Base-by-base conservation (phyloP, 202 grass and related monocot genomes). In the Setaria italica region DNA sequence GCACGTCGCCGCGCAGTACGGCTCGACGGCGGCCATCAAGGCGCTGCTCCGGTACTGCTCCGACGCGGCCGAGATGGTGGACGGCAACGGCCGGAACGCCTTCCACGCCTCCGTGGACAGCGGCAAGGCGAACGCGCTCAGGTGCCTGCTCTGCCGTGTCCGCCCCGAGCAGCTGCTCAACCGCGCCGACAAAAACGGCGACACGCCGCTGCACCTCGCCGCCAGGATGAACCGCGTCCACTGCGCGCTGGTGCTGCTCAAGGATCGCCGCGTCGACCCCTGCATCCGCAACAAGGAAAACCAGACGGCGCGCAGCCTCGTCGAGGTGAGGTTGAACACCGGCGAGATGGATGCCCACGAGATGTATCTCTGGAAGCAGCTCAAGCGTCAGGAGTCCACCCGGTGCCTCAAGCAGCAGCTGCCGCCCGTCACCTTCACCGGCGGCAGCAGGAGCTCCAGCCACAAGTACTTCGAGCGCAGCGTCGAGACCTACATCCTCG, bases 301-400 rank as follows among this genome's bases (percentile, higher is more conserved):
- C 7, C 78, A 80, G 0, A 68, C 78, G 6, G 78, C 78, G 63
- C 63, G 78, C 5, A 80, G 78, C 63, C 47, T 69, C 17, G 13
- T 66, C 62, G 62, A 66, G 62, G 6, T 0, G 5, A 66, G 62
- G 30, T 34, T 17, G 16, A 41, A 41, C 39, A 41, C 39, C 7
- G 10, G 2, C 17, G 73, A 86, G 64, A 82, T 47, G 67, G 80
- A 82, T 0, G 54, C 80, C 67, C 12, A 82, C 51, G 79, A 82
- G 51, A 58, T 97, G 80, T 91, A 86, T 69, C 69, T 93, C n/a
- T 94, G 91, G 94, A 86, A 80, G 82, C 32, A 88, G 82, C 87
- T 97, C 77, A 93, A 85, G 85, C 88, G 76, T 16, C 82, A 88
- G 2, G 94, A 97, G 82, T 62, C 82, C 7, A 45, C 3, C 1